Percentiles rank a stretch among this genome's conserved stretches.
These are phyloP conservation scores for Boletus pseudo-olivaceus DNA, from an alignment of 768 basidiomycete genomes.

Conservation along the genomic window DNA sequence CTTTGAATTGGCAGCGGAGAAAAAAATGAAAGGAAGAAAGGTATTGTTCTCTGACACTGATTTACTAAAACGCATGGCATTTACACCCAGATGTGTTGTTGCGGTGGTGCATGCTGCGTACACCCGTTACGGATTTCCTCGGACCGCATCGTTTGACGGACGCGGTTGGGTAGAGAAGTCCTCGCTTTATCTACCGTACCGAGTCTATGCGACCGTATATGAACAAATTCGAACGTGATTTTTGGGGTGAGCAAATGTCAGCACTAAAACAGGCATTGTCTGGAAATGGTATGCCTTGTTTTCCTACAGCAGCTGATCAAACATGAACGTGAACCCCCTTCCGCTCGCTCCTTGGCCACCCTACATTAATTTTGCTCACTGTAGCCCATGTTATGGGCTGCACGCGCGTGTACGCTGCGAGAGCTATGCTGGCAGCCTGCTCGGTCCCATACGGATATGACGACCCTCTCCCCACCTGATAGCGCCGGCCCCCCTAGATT, in stretches of 20 bases:
- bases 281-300: slow-evolving; percentile 24
- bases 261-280: slow-evolving; percentile 9
- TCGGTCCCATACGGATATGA: neutral
- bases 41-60: slow-evolving; percentile 1
- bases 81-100: neutral
- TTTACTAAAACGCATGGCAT: neutral
- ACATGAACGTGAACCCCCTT: neutral
- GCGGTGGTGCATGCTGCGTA: neutral
- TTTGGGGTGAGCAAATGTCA: neutral
- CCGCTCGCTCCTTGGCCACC: neutral
- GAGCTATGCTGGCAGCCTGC: slow-evolving; percentile 2
- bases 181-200: neutral
- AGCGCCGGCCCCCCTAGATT: neutral
- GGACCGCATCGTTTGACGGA: neutral
- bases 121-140: neutral
- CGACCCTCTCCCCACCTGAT: neutral
- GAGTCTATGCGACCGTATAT: neutral
- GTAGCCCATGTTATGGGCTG: neutral
- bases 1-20: neutral
- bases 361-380: neutral
- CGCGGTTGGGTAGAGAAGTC: neutral
- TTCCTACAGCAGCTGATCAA: slow-evolving; percentile 6
- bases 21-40: too few species aligned
- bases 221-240: slow-evolving; percentile 10
- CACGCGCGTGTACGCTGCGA: neutral